Base-by-base conservation (phyloP, 768 basidiomycete species). In the Suillus subalutaceus region DNA sequence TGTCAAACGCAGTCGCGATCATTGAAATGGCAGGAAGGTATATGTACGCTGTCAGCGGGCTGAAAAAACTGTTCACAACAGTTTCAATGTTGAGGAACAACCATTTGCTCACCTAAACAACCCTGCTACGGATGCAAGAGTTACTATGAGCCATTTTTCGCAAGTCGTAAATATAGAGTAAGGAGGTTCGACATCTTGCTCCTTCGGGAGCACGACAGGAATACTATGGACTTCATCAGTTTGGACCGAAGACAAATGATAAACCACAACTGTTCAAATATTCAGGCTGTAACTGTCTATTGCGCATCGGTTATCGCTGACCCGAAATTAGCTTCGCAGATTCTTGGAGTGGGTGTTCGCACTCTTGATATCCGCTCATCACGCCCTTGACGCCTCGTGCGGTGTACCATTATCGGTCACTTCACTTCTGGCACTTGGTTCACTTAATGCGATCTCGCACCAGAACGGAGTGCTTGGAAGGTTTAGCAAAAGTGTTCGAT, bases 11-110 rank as follows among this genome's bases (percentile, higher is more conserved):
- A 9, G 68, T 67, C 0, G 87, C 81, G 20, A 94, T 76, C 0
- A 84, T 80, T 0, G 91, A 92, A 44, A 94, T 88, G 13, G 88
- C 90, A 2, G 92, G 92, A 59, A 91, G 86, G 71, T 91, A 93
- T 62, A 91, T 89, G 65, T 88, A 91, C 1, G 90, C 83, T 0
- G 90, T 89, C 9, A 92, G 77, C 0, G 90, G 89, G 69, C 87
- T 88, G 53, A 60, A 23, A 50, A 60, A 18, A 26, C 37, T 38
- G 55, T 20, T 41, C 30, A 26, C 7, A 50, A 40, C n/a, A 50
- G 43, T 18, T 32, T 40, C 15, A 3, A 35, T 35, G 30, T 35
- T 6, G 35, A 37, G 20, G 20, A 40, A n/a, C 38, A 41, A 18
- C 40, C 9, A 40, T 40, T 15, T 59, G 26, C 43, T 41, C 48